Evolutionary conservation across 164 flowering plant genomes (phyloP), one percentile per base, ranked within the genome.

Genomic region (Brasenia schreberi): DNA sequence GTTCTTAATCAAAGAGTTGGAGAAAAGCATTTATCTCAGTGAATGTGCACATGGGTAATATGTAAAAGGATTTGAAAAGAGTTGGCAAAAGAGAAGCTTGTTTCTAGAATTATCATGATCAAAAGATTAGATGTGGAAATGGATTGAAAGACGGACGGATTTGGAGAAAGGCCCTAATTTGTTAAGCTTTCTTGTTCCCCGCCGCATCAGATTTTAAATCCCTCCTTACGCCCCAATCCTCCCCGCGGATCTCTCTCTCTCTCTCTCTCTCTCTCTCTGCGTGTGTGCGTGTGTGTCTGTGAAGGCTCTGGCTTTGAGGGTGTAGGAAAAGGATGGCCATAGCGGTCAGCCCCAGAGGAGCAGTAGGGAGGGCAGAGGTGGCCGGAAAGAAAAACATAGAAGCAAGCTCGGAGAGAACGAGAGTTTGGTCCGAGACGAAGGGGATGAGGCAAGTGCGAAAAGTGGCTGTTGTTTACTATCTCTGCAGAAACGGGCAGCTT

Each of bases 401-500:
- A 11, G 65, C 68, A 19, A 77, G 77, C 63, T 80, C 80, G 5
- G 79, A 76, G 63, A 72, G 80, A 64, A 80, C 79, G 23, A 78
- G 56, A 63, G 76, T 80, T 39, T 80, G 82, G 82, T 68, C 70
- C 0, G 80, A 80, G 43, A 81, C 78, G 2, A 65, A 69, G 61
- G 64, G 69, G 18, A 78, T 69, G 44, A 33, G 52, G 18, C 53
- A 49, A 2, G 77, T 76, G 33, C 76, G 78, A 42, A 81, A 72
- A 76, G 88, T 91, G 10, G 75, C 87, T 5, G 96, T 94, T n/a
- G 87, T 94, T 62, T 94, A 94, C 77, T 91, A 92, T 63, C 84
- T 91, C 59, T 81, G 83, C 11, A 73, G 88, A 27, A 87, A 89
- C 62, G 96, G 99, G 27, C 92, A 85, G 69, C 96, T 92, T 14